phyloP scores from a whole-genome alignment of 371 early-diverging fungal species.

The Rhizomucor pusillus region DNA sequence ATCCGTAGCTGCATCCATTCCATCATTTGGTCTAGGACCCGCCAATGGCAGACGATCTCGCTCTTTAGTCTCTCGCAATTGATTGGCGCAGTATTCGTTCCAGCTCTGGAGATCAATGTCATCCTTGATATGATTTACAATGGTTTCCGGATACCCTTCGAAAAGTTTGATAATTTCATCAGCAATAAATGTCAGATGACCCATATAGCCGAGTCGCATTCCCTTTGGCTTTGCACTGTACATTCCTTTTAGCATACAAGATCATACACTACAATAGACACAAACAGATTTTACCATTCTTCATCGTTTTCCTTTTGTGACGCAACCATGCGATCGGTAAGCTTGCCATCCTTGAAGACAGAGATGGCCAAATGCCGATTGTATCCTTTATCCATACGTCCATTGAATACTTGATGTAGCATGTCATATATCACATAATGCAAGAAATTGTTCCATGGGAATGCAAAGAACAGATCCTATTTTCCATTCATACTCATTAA shows the following conservation, averaged over 20 bases:
- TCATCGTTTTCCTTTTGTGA: constrained; percentile 40
- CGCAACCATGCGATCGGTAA: constrained; percentile 38
- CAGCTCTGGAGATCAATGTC: constrained; percentile 77
- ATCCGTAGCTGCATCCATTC: constrained; percentile 13
- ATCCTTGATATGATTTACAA: constrained; percentile 55
- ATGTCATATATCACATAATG: constrained; percentile 97
- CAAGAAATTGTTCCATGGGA: constrained; percentile 95
- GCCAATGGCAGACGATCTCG: constrained; percentile 88
- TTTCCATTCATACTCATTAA: background rate
- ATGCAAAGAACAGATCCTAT: constrained; percentile 80
- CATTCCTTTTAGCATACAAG: background rate
- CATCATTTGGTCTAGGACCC: constrained; percentile 71
- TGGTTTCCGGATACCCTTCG: constrained; percentile 63
- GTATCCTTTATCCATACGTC: constrained; percentile 63
- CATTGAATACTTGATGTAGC: constrained; percentile 92
- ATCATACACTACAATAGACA: background rate
- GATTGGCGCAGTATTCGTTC: constrained; percentile 80
- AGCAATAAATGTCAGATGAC: constrained; percentile 93
- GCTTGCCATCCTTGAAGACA: constrained; percentile 76
- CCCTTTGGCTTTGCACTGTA: constrained; percentile 75
- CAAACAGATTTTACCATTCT: constrained; percentile 22
- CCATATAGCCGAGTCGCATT: constrained; percentile 95
- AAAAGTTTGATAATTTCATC: constrained; percentile 89
- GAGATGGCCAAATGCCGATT: constrained; percentile 70
- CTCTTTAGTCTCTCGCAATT: constrained; percentile 81